These are phyloP conservation scores for Actinomucor elegans DNA, from an alignment of 371 early-diverging fungal genomes.

Conservation along the genomic window DNA sequence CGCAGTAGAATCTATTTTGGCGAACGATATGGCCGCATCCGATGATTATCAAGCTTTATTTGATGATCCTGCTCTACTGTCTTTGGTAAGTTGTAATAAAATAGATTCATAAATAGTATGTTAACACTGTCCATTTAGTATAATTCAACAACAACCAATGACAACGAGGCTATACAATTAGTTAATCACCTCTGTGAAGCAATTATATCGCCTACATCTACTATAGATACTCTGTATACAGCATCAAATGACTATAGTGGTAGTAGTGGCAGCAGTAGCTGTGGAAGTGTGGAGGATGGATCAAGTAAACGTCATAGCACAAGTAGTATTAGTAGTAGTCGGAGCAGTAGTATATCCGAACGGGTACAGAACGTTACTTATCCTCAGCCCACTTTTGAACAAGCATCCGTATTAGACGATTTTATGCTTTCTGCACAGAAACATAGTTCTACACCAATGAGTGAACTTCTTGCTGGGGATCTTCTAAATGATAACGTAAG, in stretches of 20 bases:
- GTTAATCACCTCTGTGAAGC: constrained; percentile 6
- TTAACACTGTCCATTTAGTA: not conserved
- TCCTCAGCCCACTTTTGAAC: no score
- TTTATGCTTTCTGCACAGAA: no score
- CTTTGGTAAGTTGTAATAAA: not conserved
- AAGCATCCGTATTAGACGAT: no score
- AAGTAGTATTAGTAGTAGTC: no score
- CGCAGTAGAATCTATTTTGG: not conserved
- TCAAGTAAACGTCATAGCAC: no score
- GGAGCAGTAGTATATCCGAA: no score
- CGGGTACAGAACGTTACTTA: no score
- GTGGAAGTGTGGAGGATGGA: not conserved
- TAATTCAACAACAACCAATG: not conserved
- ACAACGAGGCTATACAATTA: not conserved
- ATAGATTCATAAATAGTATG: not conserved
- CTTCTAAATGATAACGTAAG: constrained; percentile 4
- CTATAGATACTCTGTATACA: no score
- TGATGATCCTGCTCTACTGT: not conserved
- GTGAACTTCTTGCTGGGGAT: constrained; percentile 1
- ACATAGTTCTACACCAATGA: not conserved
- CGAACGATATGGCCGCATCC: no score
- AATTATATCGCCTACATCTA: not conserved
- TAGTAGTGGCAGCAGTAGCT: not conserved
- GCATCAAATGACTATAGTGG: not conserved
- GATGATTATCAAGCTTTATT: not conserved